Evolutionary conservation across 371 early-diverging fungal species (phyloP).

Genomic region (Lichtheimia ornata): DNA sequence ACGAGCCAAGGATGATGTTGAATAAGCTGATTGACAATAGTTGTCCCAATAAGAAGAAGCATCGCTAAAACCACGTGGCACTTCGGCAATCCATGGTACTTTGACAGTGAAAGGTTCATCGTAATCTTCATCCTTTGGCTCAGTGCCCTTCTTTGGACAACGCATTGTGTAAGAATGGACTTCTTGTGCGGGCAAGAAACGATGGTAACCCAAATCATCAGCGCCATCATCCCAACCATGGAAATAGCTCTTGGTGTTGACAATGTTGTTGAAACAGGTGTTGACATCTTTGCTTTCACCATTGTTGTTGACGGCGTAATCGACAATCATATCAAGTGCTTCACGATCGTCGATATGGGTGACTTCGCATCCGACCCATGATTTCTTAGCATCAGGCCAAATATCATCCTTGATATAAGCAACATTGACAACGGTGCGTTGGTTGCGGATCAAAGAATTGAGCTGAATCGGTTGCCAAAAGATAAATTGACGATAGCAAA

Average conservation of each 20-base stretch:
- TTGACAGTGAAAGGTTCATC: constrained; percentile 51
- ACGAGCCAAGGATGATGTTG: constrained; percentile 13
- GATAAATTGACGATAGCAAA: constrained; percentile 52
- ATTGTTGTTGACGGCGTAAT: constrained; percentile 58
- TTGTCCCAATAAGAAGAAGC: constrained; percentile 43
- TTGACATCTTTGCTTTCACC: constrained; percentile 57
- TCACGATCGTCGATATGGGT: constrained; percentile 48
- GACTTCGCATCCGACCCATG: constrained; percentile 52
- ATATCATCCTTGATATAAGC: constrained; percentile 53
- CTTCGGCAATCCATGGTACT: constrained; percentile 53
- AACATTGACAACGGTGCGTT: constrained; percentile 43
- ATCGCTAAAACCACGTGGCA: constrained; percentile 32
- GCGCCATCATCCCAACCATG: constrained; percentile 60
- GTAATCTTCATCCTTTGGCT: constrained; percentile 38
- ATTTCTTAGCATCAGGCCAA: constrained; percentile 47
- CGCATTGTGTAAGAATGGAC: constrained; percentile 46
- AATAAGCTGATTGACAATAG: constrained; percentile 43
- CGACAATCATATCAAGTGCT: constrained; percentile 52
- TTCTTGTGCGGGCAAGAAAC: constrained; percentile 55
- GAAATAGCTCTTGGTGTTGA: constrained; percentile 56
- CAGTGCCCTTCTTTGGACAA: constrained; percentile 44
- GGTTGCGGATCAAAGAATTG: constrained; percentile 43
- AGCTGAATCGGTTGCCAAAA: constrained; percentile 58
- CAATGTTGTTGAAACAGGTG: constrained; percentile 53
- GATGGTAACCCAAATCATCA: constrained; percentile 56